Evolutionary conservation across 306 rosid species (phyloP).

Genomic region (Corylus avellana): DNA sequence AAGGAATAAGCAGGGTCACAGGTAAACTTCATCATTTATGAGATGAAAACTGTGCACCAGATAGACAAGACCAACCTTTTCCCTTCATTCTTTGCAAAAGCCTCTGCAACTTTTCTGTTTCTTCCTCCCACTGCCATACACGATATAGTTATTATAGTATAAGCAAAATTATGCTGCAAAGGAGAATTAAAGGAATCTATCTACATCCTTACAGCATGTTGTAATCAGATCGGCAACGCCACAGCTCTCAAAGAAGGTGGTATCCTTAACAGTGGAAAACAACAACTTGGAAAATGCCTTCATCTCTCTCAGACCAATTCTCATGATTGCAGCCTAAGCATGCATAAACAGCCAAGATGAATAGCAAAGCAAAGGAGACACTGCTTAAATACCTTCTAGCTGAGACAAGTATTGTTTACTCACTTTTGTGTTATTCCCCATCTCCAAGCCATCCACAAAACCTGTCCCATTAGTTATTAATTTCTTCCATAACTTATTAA

Average conservation of each 20-base stretch:
- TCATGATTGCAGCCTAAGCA: slow-evolving; percentile 89
- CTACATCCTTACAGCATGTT: slow-evolving; percentile 73
- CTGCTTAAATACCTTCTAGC: slow-evolving; percentile 6
- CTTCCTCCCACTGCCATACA: slow-evolving; percentile 90
- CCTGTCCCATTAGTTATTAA: slow-evolving; percentile 51
- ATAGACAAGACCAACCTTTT: slow-evolving; percentile 53
- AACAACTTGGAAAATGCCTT: slow-evolving; percentile 70
- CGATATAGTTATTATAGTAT: slow-evolving; percentile 14
- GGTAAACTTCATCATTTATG: background rate
- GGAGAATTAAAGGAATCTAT: slow-evolving; percentile 11
- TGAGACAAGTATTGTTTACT: slow-evolving; percentile 20
- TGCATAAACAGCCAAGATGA: slow-evolving; percentile 22
- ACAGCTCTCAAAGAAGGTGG: slow-evolving; percentile 89
- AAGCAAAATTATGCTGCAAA: slow-evolving; percentile 9
- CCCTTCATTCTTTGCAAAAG: slow-evolving; percentile 74
- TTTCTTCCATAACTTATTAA: slow-evolving; percentile 28
- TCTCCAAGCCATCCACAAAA: slow-evolving; percentile 93
- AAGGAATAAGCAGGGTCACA: slow-evolving; percentile 18
- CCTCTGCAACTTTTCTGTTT: slow-evolving; percentile 91
- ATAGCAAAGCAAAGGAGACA: background rate
- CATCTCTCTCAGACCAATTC: slow-evolving; percentile 89
- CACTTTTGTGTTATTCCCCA: slow-evolving; percentile 97
- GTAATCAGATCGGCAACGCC: slow-evolving; percentile 97
- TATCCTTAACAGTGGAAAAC: slow-evolving; percentile 83
- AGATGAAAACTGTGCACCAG: slow-evolving; percentile 13